A percentile compares a stretch with the other conserved stretches of the same genome.
phyloP scores from a whole-genome alignment of 345 rosid species.

The Cardamine occulta region DNA sequence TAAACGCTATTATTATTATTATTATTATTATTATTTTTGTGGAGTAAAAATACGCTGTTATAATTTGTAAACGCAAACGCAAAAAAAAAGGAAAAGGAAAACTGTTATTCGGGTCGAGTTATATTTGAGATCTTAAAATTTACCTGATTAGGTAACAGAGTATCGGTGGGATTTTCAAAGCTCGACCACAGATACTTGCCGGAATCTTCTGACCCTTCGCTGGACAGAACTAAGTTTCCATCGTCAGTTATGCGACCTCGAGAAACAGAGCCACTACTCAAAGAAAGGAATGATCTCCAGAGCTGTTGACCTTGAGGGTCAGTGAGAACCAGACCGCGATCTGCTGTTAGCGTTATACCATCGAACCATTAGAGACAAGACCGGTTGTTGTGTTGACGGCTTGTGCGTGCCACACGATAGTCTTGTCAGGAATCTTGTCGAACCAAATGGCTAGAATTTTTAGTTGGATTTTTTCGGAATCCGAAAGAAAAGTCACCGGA shows the following conservation, averaged over 20 bases:
- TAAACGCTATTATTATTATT: neutral
- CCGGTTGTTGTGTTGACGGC: constrained; percentile 6
- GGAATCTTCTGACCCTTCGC: neutral
- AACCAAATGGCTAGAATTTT: constrained; percentile 46
- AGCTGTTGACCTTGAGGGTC: constrained; percentile 36
- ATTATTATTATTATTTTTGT: too few relatives aligned
- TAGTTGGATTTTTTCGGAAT: constrained; percentile 5
- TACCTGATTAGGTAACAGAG: constrained; percentile 56
- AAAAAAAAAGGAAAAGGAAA: too few relatives aligned
- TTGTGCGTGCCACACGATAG: constrained; percentile 38
- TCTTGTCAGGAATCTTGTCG: constrained; percentile 34
- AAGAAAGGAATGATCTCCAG: constrained; percentile 38
- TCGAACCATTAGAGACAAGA: constrained; percentile 48
- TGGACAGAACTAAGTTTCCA: constrained; percentile 55
- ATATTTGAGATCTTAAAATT: neutral
- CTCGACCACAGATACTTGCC: constrained; percentile 51
- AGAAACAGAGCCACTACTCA: constrained; percentile 33
- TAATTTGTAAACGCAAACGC: neutral
- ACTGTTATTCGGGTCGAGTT: neutral
- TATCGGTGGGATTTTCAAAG: constrained; percentile 59
- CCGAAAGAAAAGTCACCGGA: constrained; percentile 45
- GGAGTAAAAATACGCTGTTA: too few relatives aligned
- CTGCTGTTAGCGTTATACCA: constrained; percentile 43
- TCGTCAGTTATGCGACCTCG: constrained; percentile 56
- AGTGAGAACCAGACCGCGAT: constrained; percentile 47